Conservation (phyloP, 495 filamentous ascomycete species). For the Melanomma pulvis-pyrius region DNA sequence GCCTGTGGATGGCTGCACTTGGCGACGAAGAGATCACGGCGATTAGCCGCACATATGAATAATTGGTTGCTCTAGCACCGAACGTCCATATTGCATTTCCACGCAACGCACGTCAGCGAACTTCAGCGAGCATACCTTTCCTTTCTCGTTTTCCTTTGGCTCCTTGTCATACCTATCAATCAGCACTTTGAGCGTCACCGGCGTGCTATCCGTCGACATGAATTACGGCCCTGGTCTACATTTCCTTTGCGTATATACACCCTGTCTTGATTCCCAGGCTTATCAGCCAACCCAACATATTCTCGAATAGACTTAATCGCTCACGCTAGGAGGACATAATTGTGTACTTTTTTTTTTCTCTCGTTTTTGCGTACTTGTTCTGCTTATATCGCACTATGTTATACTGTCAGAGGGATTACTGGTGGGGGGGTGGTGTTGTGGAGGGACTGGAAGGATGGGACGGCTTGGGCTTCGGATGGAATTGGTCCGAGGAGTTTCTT, state of each 20-base stretch:
- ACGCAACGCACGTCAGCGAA: not conserved
- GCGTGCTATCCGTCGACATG: constrained; percentile 1
- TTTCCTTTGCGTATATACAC: constrained; percentile 19
- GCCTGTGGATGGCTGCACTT: constrained; percentile 92
- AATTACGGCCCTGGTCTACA: constrained; percentile 20
- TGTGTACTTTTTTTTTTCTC: not conserved
- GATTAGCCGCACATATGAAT: constrained; percentile 30
- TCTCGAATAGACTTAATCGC: constrained; percentile 34
- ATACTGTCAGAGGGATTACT: not conserved
- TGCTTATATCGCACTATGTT: not conserved
- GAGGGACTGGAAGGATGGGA: not conserved
- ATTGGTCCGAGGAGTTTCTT: not conserved
- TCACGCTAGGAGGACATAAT: constrained; percentile 25
- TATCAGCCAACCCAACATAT: constrained; percentile 16
- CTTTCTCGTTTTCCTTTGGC: not conserved
- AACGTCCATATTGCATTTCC: constrained; percentile 9
- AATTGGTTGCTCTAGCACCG: not conserved
- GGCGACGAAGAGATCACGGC: constrained; percentile 77
- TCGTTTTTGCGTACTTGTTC: constrained; percentile 1
- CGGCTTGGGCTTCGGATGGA: not conserved
- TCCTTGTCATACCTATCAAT: constrained; percentile 2
- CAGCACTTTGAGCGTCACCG: not conserved
- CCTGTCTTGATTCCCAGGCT: constrained; percentile 24
- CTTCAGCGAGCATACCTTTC: not conserved
- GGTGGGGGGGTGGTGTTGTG: not conserved